A percentile compares a stretch with the other conserved stretches of the same genome.
Evolutionary conservation across 2,329 filamentous ascomycete species (phyloP).

Genomic region (Ampelomyces quisqualis): DNA sequence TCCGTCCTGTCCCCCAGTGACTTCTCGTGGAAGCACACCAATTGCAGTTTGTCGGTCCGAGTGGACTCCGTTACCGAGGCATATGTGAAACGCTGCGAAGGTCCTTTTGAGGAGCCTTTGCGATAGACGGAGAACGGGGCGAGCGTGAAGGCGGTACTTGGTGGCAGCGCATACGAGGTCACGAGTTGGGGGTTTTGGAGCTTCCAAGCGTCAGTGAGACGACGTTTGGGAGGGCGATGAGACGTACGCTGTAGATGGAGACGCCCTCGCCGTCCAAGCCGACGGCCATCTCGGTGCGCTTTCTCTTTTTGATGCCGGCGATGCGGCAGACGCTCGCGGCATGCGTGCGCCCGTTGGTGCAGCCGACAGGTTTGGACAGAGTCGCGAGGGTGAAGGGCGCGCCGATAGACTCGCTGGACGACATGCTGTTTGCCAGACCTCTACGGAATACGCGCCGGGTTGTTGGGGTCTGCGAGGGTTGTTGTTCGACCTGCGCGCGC

Average conservation of each 20-base stretch:
- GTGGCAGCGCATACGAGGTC: constrained; percentile 62
- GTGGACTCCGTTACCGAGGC: constrained; percentile 52
- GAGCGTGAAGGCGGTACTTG: constrained; percentile 58
- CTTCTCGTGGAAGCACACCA: constrained; percentile 59
- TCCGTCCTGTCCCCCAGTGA: constrained; percentile 37
- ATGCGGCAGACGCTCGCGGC: constrained; percentile 56
- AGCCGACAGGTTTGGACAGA: constrained; percentile 47
- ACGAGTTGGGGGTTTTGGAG: constrained; percentile 61
- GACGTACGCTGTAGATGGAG: constrained; percentile 61
- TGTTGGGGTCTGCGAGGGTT: constrained; percentile 25
- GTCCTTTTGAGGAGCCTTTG: constrained; percentile 47
- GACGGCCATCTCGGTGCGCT: constrained; percentile 62
- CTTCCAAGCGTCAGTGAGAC: constrained; percentile 41
- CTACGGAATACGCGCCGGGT: too few species aligned
- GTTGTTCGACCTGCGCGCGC: constrained; percentile 18
- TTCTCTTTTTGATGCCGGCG: constrained; percentile 58
- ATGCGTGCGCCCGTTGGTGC: constrained; percentile 43
- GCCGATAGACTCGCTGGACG: constrained; percentile 40
- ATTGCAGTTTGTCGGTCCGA: constrained; percentile 50
- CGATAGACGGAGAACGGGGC: constrained; percentile 60
- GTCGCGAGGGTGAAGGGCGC: constrained; percentile 47
- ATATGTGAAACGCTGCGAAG: constrained; percentile 58
- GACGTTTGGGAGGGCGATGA: constrained; percentile 2
- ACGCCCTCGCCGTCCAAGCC: constrained; percentile 62
- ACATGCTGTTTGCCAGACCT: constrained; percentile 39